Evolutionary conservation across 345 rosid genomes (phyloP).

Genomic region (Murraya koenigii): DNA sequence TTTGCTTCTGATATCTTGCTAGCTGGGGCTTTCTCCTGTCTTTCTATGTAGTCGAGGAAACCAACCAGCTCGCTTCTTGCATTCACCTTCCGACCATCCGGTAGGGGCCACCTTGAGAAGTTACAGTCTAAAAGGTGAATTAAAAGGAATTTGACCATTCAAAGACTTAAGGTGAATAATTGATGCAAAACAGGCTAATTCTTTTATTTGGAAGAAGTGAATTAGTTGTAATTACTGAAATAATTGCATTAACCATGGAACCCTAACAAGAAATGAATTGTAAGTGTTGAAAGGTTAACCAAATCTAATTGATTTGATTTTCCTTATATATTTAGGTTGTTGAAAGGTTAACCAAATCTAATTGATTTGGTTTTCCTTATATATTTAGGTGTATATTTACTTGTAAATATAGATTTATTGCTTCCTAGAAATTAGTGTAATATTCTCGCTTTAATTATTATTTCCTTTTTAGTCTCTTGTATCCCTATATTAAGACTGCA

Average conservation of each 20-base stretch:
- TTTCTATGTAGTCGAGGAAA: conserved; percentile 81
- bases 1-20: conserved; percentile 45
- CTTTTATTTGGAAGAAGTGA: not conserved
- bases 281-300: no score
- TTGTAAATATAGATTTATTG: no score
- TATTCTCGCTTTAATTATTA: no score
- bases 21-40: conserved; percentile 63
- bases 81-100: conserved; percentile 98
- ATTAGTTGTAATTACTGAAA: not conserved
- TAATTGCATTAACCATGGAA: not conserved
- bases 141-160: not conserved
- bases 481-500: no score
- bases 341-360: no score
- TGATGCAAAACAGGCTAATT: not conserved
- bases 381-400: no score
- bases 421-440: no score
- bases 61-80: conserved; percentile 83
- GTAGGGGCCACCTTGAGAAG: conserved; percentile 59
- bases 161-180: not conserved
- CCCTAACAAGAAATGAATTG: no score
- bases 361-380: no score
- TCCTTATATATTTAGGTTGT: no score
- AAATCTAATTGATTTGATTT: no score
- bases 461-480: no score
- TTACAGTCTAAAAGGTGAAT: not conserved